Evolutionary conservation across 805 yeast genomes (phyloP), one percentile per base, ranked within the genome.

Genomic region (Ogataea dorogensis): DNA sequence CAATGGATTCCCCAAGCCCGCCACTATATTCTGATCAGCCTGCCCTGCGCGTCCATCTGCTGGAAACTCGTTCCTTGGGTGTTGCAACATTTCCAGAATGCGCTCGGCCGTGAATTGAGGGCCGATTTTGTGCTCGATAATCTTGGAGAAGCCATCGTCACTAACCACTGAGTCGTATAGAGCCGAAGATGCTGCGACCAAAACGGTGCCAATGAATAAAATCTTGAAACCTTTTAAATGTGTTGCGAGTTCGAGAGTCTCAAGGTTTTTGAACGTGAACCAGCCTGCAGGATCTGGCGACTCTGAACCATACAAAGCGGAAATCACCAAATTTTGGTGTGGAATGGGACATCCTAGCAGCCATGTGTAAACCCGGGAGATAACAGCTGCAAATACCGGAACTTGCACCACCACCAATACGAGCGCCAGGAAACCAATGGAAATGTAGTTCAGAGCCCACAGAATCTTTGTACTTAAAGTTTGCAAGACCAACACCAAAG

Each of bases 91-190:
- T 17, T 44, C 42, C 17, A 44, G 39, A 2, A 46, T 11, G 42
- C 67, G 57, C 38, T 61, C 65, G 10, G 70, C 59, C 32, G 67
- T 58, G 25, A 73, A 71, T 43, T 70, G 77, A 31, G 64, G 70
- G 2, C 93, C 93, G 29, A 84, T 73, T 40, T 71, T 73, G 44
- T 68, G 75, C 35, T 70, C 55, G 12, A 83, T 63, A 54, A 81
- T 67, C 51, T 75, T 77, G 18, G 65, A 58, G 54, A 80, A 81
- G 0, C 86, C 87, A 31, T 79, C 77, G 54, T 84, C 94, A 36
- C 78, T 64, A 1, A 76, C 74, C 11, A 83, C 81, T 77, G 83
- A 78, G 47, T 82, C 88, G 53, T 81, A 83, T 14, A 57, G 47
- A 4, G 53, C 46, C 1, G 53, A 25, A 25, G 47, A 31, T 5